These are phyloP conservation scores for Scytalidium lignicola DNA, from an alignment of 2,329 filamentous ascomycete species.

Conservation along the genomic window DNA sequence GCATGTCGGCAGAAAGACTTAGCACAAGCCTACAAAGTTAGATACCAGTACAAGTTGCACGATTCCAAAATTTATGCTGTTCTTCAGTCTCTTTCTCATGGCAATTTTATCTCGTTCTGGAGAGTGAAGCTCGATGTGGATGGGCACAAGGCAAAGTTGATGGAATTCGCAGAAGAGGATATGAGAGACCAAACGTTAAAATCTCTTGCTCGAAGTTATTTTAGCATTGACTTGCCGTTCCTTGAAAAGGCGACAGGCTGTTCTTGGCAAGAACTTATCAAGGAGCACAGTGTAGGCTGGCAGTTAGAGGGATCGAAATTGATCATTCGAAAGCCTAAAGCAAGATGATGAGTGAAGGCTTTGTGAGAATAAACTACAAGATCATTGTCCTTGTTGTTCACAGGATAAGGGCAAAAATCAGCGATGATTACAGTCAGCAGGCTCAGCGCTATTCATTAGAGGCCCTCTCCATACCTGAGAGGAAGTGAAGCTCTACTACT, in stretches of 20 bases:
- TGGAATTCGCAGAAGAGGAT: constrained; percentile 75
- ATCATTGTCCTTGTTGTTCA: no score
- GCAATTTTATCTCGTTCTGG: constrained; percentile 80
- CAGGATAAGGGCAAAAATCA: no score
- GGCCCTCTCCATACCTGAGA: no score
- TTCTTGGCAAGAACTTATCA: constrained; percentile 66
- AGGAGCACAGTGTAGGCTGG: constrained; percentile 77
- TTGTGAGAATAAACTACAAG: no score
- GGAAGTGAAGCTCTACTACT: no score
- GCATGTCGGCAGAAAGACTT: constrained; percentile 79
- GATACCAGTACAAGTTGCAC: constrained; percentile 53
- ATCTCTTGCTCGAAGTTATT: constrained; percentile 77
- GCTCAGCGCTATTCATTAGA: no score
- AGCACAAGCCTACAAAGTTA: constrained; percentile 64
- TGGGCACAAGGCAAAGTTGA: constrained; percentile 70
- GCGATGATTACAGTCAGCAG: no score
- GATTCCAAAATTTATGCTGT: constrained; percentile 66
- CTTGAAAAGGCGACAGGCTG: constrained; percentile 64
- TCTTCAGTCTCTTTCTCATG: constrained; percentile 66
- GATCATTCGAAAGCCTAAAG: constrained; percentile 63
- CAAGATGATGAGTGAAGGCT: constrained; percentile 25
- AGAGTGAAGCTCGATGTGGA: constrained; percentile 67
- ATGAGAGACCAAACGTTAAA: constrained; percentile 75
- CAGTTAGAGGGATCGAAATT: constrained; percentile 67
- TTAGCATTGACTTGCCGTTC: constrained; percentile 63